Base-by-base conservation (phyloP, 164 flowering plant species). In the Cinnamomum chago region DNA sequence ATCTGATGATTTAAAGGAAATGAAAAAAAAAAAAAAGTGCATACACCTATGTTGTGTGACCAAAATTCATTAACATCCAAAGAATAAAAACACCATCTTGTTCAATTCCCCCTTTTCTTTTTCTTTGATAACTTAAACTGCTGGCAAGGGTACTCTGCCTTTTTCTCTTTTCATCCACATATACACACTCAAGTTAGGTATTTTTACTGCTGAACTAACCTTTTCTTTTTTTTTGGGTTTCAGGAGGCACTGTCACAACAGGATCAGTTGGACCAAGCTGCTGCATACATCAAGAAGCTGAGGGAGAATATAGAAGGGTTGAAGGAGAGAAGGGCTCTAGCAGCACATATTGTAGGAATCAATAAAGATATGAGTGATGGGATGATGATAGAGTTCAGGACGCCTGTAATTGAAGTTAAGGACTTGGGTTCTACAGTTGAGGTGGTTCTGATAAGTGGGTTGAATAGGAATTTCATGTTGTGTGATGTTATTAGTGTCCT, bases 351-450 rank as follows among this genome's bases (percentile, higher is more conserved):
- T 20, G 58, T 47, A 58, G 65, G 22, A 9, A 58, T 23, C 3
- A 65, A 30, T 22, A 27, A 25, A 33, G 79, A 51, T 62, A 25
- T 17, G 5, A 70, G 58, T 25, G 76, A 75, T 12, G 18, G 27
- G 10, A 72, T 17, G 67, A 50, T 27, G 55, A n/a, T 13, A 2
- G 76, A 72, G 3, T 58, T 67, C 2, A 72, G 28, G 27, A 73
- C 79, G 74, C 88, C 94, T 0, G 51, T 87, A 50, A 47, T 88
- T 17, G 88, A 86, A 67, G n/a, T 88, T 3, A 83, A 77, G 70
- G 92, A 88, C 28, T 30, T 74, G 71, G 90, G 87, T 60, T 74
- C 81, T 4, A 27, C 65, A 50, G 62, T 87, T 14, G 84, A 90
- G 67, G 88, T 90, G 72, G 72, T 76, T 50, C 20, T 90, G 77